Conservation (phyloP, 2,329 filamentous ascomycete species). For the Atkinsonella hypoxylon region DNA sequence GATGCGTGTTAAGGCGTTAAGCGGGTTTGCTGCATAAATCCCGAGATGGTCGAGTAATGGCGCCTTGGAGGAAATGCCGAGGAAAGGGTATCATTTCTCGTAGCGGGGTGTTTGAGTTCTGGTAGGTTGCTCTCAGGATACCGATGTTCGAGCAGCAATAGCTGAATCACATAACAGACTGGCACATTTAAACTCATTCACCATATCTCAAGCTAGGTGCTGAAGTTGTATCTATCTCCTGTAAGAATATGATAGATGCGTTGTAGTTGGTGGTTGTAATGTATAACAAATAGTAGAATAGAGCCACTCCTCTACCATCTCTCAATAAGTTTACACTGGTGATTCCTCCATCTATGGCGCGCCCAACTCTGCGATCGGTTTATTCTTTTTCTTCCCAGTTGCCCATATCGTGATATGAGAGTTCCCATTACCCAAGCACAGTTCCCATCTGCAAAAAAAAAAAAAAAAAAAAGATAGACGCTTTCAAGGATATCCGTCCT, state of each 20-base stretch:
- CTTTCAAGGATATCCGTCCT: conserved; percentile 69
- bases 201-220: background rate
- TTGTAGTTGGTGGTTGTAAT: background rate
- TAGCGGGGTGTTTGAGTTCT: background rate
- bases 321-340: background rate
- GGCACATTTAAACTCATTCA: background rate
- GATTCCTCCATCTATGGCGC: conserved; percentile 1
- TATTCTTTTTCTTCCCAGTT: background rate
- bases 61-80: background rate
- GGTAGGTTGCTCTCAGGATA: background rate
- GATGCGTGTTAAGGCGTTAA: background rate
- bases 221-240: background rate
- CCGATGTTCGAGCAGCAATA: background rate
- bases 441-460: background rate
- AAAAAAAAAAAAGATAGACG: background rate
- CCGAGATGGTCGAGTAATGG: background rate
- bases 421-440: background rate
- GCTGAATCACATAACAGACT: background rate
- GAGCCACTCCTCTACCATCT: background rate
- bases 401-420: background rate
- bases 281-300: background rate
- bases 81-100: background rate
- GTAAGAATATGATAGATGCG: background rate
- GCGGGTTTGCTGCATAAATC: background rate
- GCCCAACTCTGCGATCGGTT: background rate